Base-by-base conservation (phyloP, 2,329 filamentous ascomycete genomes). In the Emergomyces africanus region DNA sequence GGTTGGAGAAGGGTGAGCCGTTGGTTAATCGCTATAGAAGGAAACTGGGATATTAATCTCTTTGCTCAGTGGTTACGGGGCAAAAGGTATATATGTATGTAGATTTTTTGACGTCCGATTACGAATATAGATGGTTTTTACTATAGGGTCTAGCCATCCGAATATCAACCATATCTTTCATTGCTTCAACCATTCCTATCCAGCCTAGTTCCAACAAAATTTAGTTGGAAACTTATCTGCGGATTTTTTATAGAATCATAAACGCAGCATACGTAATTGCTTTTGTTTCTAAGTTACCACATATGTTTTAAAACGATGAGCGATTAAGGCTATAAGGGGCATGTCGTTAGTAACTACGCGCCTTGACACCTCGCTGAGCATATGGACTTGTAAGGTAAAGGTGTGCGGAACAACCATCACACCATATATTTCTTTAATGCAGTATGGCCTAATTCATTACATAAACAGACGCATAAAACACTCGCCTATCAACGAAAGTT, bases 1-100 rank as follows among this genome's bases (percentile, higher is more conserved):
- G 78, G 64, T 64, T 78, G 65, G 75, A 78, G 66, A 77, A 72
- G 60, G 83, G 83, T 3, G 74, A 79, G 67, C 68, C 68, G 58
- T 70, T 87, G 71, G 74, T 87, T 44, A 88, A 88, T 73, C 73
- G 79, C 46, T 84, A 87, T 59, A 75, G 81, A 68, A 73, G 82
- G 67, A 75, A 77, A 64, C 81, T 76, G 68, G 85, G 83, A 5
- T 88, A 88, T 72, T 87, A 66, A 72, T 54, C 14, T 37, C 50
- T 37, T 51, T 20, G 30, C 18, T 37, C 14, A 18, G 8, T 23
- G 9, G 14, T 15, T 18, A n/a, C 8, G 10, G 6, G 5, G 28
- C 28, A n/a, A 15, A 50, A 20, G 28, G 20, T 46, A 50, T 33
- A 50, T 9, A 50, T 50, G 4, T 9, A 50, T 50, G 4, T 30